Percentiles rank a stretch among this genome's conserved stretches.
phyloP scores from a whole-genome alignment of 345 rosid genomes.

The Pistacia atlantica region DNA sequence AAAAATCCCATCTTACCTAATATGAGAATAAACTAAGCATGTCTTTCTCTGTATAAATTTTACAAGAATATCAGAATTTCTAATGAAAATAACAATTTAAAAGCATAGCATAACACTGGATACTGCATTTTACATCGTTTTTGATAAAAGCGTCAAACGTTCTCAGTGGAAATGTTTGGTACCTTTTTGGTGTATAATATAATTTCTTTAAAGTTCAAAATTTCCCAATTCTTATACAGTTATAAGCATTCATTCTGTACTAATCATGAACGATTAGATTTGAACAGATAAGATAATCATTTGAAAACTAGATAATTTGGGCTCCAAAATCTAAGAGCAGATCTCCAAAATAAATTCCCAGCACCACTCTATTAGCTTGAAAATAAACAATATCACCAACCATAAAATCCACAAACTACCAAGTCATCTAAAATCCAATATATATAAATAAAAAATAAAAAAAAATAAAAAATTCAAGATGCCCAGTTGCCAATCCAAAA shows the following conservation, averaged over 20 bases:
- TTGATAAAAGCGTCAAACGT: constrained; percentile 8
- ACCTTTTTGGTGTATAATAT: background rate
- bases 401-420: constrained; percentile 14
- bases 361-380: constrained; percentile 12
- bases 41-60: too few species aligned
- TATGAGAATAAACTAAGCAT: too few species aligned
- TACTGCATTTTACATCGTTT: constrained; percentile 7
- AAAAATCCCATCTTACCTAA: background rate
- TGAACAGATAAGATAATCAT: constrained; percentile 14
- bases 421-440: constrained; percentile 16
- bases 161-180: background rate
- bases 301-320: constrained; percentile 14
- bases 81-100: background rate
- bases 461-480: constrained; percentile 39
- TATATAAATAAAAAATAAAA: too few species aligned
- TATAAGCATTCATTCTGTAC: constrained; percentile 7
- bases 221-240: constrained; percentile 13
- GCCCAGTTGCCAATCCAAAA: constrained; percentile 19
- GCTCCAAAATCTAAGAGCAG: constrained; percentile 35
- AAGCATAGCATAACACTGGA: constrained; percentile 3
- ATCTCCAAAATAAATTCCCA: constrained; percentile 35
- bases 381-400: constrained; percentile 10
- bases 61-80: background rate
- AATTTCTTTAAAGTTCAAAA: constrained; percentile 14
- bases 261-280: constrained; percentile 3